Evolutionary conservation across 75 land plant species (phyloP).

Genomic region (Pinus taeda): DNA sequence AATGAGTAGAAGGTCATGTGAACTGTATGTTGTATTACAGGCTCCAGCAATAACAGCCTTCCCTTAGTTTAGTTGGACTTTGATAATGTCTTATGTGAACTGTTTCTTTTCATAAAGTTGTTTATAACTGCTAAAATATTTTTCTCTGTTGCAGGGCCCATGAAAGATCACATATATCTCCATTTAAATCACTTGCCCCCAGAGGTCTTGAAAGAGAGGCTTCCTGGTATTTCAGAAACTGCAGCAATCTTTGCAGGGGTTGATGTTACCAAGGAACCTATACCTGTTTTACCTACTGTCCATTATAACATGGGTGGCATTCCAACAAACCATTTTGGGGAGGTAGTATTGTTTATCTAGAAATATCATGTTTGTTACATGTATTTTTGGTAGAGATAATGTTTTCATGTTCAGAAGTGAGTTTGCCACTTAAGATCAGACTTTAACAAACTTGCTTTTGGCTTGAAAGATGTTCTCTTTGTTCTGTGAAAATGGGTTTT

Average conservation of each 20-base stretch:
- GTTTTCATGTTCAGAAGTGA: neutral
- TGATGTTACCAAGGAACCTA: constrained; percentile 99
- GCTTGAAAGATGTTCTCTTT: neutral
- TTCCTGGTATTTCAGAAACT: constrained; percentile 99
- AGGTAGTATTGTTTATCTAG: constrained; percentile 47
- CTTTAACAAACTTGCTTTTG: neutral
- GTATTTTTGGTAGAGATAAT: neutral
- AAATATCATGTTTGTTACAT: neutral
- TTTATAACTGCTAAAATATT: neutral
- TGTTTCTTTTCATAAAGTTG: neutral
- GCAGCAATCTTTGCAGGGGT: constrained; percentile 99
- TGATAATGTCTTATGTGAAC: neutral
- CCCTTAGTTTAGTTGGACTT: neutral
- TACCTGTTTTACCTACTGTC: constrained; percentile 98
- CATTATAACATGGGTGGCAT: constrained; percentile 99
- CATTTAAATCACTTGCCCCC: constrained; percentile 98
- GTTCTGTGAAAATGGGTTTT: neutral
- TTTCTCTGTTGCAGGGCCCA: constrained; percentile 55
- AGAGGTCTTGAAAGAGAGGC: constrained; percentile 95
- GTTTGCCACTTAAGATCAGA: neutral
- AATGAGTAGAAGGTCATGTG: neutral
- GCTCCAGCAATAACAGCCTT: neutral
- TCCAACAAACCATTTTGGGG: constrained; percentile 91
- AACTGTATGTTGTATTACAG: neutral
- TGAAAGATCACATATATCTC: constrained; percentile 96